Conservation (phyloP, 2,329 filamentous ascomycete species). For the Clonostachys byssicola region DNA sequence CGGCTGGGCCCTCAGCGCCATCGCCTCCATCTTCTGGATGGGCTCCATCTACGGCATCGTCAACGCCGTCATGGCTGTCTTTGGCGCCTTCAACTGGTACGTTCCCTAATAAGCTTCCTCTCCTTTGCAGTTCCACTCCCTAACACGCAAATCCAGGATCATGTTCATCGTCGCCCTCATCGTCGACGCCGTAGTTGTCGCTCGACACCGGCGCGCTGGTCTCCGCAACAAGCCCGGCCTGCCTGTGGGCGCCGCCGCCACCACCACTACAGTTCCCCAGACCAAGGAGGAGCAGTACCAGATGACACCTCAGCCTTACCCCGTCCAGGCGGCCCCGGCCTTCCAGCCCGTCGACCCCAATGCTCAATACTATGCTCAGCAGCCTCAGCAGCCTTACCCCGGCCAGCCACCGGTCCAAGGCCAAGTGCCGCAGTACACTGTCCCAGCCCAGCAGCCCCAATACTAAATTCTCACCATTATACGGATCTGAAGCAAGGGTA, state of each 20-base stretch:
- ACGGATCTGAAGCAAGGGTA: no score
- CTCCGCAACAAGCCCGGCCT: conserved; percentile 27
- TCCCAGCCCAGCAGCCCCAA: background rate
- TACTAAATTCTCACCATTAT: no score
- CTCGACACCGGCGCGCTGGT: conserved; percentile 37
- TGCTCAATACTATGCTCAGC: background rate
- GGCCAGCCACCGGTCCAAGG: background rate
- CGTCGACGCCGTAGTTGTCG: conserved; percentile 32
- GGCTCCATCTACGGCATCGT: conserved; percentile 14
- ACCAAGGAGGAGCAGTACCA: background rate
- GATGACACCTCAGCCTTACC: conserved; percentile 3
- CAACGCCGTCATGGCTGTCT: conserved; percentile 25
- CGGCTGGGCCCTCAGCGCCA: conserved; percentile 33
- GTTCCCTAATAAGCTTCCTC: conserved; percentile 6
- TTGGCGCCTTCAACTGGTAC: conserved; percentile 39
- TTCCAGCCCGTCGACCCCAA: conserved; percentile 6
- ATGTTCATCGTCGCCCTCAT: conserved; percentile 34
- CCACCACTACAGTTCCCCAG: conserved; percentile 1
- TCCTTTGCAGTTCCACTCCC: background rate
- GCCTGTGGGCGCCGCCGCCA: conserved; percentile 1
- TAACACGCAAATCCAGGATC: conserved; percentile 18
- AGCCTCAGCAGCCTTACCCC: conserved; percentile 9
- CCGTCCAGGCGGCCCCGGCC: background rate
- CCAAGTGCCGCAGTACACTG: conserved; percentile 3
- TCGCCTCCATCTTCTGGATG: conserved; percentile 18